Conservation (phyloP, 805 yeast species). For the Candida germanica region DNA sequence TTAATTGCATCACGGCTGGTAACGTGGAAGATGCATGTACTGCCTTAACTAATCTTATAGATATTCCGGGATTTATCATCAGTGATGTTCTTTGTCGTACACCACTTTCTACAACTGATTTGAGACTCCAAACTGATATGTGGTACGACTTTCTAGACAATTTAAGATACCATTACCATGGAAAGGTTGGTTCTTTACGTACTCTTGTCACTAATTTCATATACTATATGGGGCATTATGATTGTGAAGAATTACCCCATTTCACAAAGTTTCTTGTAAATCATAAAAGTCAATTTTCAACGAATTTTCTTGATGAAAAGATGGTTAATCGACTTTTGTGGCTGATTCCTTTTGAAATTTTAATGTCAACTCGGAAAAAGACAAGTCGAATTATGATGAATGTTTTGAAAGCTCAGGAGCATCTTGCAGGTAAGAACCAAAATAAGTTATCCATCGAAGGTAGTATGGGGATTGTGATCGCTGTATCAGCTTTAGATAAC, state of each 20-base stretch:
- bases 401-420: constrained; percentile 26
- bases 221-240: constrained; percentile 24
- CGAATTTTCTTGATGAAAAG: constrained; percentile 19
- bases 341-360: constrained; percentile 22
- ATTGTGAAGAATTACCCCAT: constrained; percentile 18
- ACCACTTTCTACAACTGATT: constrained; percentile 30
- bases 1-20: constrained; percentile 28
- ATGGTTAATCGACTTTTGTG: constrained; percentile 24
- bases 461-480: constrained; percentile 35
- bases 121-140: constrained; percentile 32
- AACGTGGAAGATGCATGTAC: constrained; percentile 31
- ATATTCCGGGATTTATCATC: constrained; percentile 38
- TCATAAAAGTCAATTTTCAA: constrained; percentile 18
- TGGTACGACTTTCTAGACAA: constrained; percentile 28
- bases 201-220: constrained; percentile 24
- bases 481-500: constrained; percentile 22
- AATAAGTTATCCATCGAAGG: constrained; percentile 24
- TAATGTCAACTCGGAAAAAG: constrained; percentile 6
- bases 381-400: constrained; percentile 11
- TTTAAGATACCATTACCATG: constrained; percentile 21
- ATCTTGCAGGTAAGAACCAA: constrained; percentile 13
- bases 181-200: constrained; percentile 17
- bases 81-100: constrained; percentile 38
- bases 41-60: constrained; percentile 22
- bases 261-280: constrained; percentile 19